Evolutionary conservation across 129 eudicot species (phyloP).

Genomic region (Kitagawia praeruptora): DNA sequence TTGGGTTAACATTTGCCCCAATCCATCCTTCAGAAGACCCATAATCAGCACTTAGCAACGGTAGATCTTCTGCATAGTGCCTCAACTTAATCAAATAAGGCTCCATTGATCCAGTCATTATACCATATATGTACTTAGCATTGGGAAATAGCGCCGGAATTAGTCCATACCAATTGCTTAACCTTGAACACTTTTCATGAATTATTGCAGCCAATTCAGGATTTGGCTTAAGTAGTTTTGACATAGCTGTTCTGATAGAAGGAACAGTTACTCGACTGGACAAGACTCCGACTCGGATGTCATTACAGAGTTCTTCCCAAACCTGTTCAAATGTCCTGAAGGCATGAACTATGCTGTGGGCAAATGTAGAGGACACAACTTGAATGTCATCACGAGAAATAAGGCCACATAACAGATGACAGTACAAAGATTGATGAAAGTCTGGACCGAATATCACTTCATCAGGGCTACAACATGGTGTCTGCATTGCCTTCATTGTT

Average conservation of each 20-base stretch:
- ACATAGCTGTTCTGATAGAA: conserved; percentile 47
- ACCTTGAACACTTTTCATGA: conserved; percentile 41
- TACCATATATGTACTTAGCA: conserved; percentile 71
- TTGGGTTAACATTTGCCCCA: conserved; percentile 77
- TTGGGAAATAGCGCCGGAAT: conserved; percentile 72
- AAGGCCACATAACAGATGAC: conserved; percentile 83
- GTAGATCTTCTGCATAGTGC: conserved; percentile 60
- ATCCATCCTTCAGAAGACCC: conserved; percentile 99
- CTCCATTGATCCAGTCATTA: conserved; percentile 95
- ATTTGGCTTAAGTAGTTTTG: conserved; percentile 43
- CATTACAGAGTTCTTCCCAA: conserved; percentile 61
- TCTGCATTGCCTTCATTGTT: conserved; percentile 61
- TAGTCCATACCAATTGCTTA: conserved; percentile 69
- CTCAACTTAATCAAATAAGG: conserved; percentile 67
- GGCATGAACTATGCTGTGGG: conserved; percentile 76
- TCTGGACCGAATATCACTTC: conserved; percentile 76
- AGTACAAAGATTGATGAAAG: conserved; percentile 72
- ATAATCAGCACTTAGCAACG: conserved; percentile 67
- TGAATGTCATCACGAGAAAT: conserved; percentile 49
- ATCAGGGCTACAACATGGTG: conserved; percentile 75
- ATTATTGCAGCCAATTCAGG: conserved; percentile 56
- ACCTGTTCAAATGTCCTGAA: conserved; percentile 59
- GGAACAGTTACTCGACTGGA: conserved; percentile 46
- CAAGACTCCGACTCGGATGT: conserved; percentile 47
- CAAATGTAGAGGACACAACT: conserved; percentile 64